phyloP scores from a whole-genome alignment of 2,329 filamentous ascomycete species.

The Purpureocillium lavendulum region DNA sequence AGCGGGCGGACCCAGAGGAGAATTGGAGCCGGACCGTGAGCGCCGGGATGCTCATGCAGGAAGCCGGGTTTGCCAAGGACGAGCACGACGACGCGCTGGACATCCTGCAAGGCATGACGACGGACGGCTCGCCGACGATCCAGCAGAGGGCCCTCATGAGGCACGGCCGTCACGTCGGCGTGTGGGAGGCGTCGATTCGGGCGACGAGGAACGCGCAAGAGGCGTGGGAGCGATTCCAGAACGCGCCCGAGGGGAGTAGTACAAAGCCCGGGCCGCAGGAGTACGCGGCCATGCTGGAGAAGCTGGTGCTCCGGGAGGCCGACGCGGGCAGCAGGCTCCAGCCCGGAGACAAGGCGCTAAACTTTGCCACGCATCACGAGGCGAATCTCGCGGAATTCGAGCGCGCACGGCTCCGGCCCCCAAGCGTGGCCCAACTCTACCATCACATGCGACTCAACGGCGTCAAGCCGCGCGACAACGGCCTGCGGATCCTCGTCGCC shows the following conservation, averaged over 20 bases:
- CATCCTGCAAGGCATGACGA: constrained; percentile 42
- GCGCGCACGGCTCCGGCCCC: constrained; percentile 52
- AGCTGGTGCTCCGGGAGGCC: constrained; percentile 32
- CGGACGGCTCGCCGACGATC: constrained; percentile 46
- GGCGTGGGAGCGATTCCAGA: constrained; percentile 46
- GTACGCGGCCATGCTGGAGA: constrained; percentile 53
- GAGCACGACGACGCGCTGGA: constrained; percentile 40
- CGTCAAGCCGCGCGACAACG: constrained; percentile 38
- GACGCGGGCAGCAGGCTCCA: constrained; percentile 21
- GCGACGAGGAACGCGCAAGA: constrained; percentile 54
- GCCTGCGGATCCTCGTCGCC: constrained; percentile 47
- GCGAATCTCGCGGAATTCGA: constrained; percentile 57
- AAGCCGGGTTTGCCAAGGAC: constrained; percentile 44
- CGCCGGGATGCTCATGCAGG: constrained; percentile 45
- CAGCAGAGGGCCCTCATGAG: constrained; percentile 29
- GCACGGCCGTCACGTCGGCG: constrained; percentile 9
- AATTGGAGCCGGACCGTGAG: constrained; percentile 44
- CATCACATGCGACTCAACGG: constrained; percentile 43
- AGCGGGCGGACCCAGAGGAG: constrained; percentile 39
- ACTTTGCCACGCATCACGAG: constrained; percentile 24
- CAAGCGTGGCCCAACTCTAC: constrained; percentile 50
- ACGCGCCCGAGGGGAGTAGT: constrained; percentile 22
- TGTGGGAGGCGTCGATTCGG: constrained; percentile 48
- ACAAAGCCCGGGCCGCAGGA: constrained; percentile 31
- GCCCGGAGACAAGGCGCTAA: constrained; percentile 53